These are phyloP conservation scores for Lasiosphaeria hispida DNA, from an alignment of 495 filamentous ascomycete species.

Conservation along the genomic window DNA sequence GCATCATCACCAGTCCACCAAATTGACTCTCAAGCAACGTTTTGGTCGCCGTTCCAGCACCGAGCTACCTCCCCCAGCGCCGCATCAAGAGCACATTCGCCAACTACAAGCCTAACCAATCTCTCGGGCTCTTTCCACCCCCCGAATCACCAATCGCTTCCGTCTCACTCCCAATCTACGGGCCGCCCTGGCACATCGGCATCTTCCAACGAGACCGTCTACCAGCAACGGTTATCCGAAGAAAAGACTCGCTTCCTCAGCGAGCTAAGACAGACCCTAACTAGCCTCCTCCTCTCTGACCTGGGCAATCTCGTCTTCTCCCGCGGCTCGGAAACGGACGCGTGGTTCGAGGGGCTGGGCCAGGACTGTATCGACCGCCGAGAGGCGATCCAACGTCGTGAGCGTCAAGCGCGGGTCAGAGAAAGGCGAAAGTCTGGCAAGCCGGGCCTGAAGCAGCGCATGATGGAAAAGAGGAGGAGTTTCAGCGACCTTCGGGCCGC, in stretches of 20 bases:
- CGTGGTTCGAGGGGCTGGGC: conserved; percentile 77
- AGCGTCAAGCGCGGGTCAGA: conserved; percentile 36
- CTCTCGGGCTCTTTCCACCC: conserved; percentile 45
- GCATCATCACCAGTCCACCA: conserved; percentile 65
- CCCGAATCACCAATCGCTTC: conserved; percentile 38
- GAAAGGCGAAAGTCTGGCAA: conserved; percentile 46
- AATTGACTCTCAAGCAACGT: conserved; percentile 76
- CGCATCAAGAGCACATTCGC: conserved; percentile 53
- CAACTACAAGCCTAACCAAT: conserved; percentile 53
- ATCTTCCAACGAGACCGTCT: conserved; percentile 59
- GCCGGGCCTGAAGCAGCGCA: conserved; percentile 43
- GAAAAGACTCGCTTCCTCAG: conserved; percentile 65
- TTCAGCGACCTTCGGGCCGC: conserved; percentile 48
- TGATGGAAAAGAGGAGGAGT: conserved; percentile 60
- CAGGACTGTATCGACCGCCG: conserved; percentile 75
- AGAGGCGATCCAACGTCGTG: conserved; percentile 58
- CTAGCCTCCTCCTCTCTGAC: conserved; percentile 85
- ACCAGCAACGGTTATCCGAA: conserved; percentile 50
- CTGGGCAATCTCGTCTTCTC: conserved; percentile 81
- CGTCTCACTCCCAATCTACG: conserved; percentile 41
- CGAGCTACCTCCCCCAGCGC: conserved; percentile 61
- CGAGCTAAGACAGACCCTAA: conserved; percentile 74
- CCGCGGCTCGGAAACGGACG: conserved; percentile 87
- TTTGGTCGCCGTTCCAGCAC: conserved; percentile 80
- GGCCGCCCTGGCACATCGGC: conserved; percentile 53